Evolutionary conservation across 352 stramenopile genomes (phyloP).

Genomic region (Globisporangium radiosum): DNA sequence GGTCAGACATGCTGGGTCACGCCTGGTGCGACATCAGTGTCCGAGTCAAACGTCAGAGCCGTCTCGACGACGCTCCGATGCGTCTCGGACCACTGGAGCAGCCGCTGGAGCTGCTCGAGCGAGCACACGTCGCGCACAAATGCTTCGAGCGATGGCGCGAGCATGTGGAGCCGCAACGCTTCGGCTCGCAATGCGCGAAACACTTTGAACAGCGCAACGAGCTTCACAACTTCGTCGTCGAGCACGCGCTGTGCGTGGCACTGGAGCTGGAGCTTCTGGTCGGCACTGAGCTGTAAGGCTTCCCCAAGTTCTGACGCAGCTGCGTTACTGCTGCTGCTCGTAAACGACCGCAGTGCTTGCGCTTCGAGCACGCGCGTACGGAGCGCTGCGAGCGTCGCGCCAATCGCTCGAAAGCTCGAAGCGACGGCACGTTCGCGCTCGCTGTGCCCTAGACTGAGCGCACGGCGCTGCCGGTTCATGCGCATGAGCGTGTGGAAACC

Average conservation of each 20-base stretch:
- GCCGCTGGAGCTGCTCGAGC: constrained; percentile 61
- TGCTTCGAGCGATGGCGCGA: constrained; percentile 60
- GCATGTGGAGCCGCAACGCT: constrained; percentile 53
- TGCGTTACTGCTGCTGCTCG: constrained; percentile 23
- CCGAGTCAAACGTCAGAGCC: constrained; percentile 16
- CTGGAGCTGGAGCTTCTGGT: constrained; percentile 63
- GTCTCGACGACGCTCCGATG: constrained; percentile 52
- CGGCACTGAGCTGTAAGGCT: constrained; percentile 36
- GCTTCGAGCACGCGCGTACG: constrained; percentile 54
- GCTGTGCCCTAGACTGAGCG: constrained; percentile 35
- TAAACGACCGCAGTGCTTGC: constrained; percentile 51
- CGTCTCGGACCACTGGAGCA: constrained; percentile 75
- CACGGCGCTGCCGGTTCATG: constrained; percentile 62
- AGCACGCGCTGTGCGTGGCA: constrained; percentile 57
- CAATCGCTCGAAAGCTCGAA: constrained; percentile 61
- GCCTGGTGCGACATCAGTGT: too few species aligned
- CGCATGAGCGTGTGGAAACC: constrained; percentile 67
- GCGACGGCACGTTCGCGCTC: constrained; percentile 44
- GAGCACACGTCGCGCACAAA: constrained; percentile 64
- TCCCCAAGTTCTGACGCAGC: constrained; percentile 27
- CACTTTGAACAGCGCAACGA: constrained; percentile 75
- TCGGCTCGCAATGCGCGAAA: constrained; percentile 68
- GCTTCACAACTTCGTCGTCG: constrained; percentile 46
- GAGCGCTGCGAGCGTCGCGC: constrained; percentile 43
- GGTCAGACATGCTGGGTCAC: too few species aligned